Conservation (phyloP, 2,329 filamentous ascomycete genomes). For the Ophiostoma triangulosporum region DNA sequence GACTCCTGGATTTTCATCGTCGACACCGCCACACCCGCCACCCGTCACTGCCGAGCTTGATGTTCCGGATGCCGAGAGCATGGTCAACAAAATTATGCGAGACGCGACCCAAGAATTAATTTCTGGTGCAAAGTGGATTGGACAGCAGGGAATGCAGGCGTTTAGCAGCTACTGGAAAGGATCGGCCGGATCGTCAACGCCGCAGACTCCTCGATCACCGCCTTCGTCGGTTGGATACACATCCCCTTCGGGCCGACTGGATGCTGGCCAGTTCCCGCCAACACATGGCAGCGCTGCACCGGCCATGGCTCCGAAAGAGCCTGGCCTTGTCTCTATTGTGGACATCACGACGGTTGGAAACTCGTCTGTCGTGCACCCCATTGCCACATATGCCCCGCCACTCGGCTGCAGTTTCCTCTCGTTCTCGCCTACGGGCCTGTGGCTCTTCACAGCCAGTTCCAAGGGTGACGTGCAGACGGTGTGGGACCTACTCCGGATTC, state of each 20-base stretch:
- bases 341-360: constrained; percentile 49
- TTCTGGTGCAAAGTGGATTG: constrained; percentile 60
- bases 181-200: constrained; percentile 22
- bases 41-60: constrained; percentile 54
- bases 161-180: constrained; percentile 74
- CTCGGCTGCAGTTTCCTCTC: constrained; percentile 72
- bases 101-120: constrained; percentile 69
- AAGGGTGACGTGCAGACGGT: constrained; percentile 75
- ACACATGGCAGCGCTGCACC: constrained; percentile 55
- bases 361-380: constrained; percentile 42
- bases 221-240: constrained; percentile 14
- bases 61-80: constrained; percentile 55
- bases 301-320: constrained; percentile 42
- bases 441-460: constrained; percentile 64
- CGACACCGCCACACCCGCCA: constrained; percentile 57
- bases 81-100: constrained; percentile 64
- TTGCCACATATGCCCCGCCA: constrained; percentile 57
- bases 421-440: constrained; percentile 60
- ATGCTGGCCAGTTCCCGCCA: constrained; percentile 52
- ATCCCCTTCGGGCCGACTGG: constrained; percentile 27
- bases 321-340: constrained; percentile 60
- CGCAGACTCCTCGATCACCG: constrained; percentile 32
- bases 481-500: constrained; percentile 62
- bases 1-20: constrained; percentile 41
- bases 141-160: constrained; percentile 61